Percentiles rank a stretch among this genome's conserved stretches.
Evolutionary conservation across 495 filamentous ascomycete species (phyloP).

Genomic region (Aspergillus biplanus): DNA sequence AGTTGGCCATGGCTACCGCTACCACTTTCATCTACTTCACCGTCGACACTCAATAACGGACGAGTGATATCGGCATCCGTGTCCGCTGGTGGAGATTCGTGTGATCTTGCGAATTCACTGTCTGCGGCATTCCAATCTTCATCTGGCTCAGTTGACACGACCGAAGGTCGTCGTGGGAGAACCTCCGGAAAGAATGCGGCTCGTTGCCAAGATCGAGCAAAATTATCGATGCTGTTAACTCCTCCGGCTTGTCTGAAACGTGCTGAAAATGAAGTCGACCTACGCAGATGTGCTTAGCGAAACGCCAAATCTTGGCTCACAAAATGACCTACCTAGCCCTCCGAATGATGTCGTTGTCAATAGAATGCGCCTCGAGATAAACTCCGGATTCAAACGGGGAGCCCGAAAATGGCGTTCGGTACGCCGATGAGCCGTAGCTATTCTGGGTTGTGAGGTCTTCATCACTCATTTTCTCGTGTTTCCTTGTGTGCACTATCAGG

Average conservation of each 20-base stretch:
- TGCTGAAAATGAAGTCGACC: constrained; percentile 70
- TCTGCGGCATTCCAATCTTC: constrained; percentile 45
- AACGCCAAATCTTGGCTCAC: background rate
- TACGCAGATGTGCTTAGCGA: constrained; percentile 19
- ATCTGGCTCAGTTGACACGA: constrained; percentile 59
- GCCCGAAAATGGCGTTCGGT: constrained; percentile 18
- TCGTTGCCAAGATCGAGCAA: constrained; percentile 91
- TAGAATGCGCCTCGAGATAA: constrained; percentile 8
- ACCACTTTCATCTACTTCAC: constrained; percentile 26
- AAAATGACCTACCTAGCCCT: constrained; percentile 20
- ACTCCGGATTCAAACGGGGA: constrained; percentile 16
- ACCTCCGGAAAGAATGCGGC: constrained; percentile 89
- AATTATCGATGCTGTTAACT: constrained; percentile 92
- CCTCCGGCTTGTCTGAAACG: constrained; percentile 82
- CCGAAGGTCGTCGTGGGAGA: constrained; percentile 72
- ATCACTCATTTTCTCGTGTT: constrained; percentile 13
- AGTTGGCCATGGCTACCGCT: constrained; percentile 21
- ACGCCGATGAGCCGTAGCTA: constrained; percentile 9
- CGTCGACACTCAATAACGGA: constrained; percentile 34
- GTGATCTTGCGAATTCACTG: constrained; percentile 29
- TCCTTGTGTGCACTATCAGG: background rate
- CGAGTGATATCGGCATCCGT: constrained; percentile 32
- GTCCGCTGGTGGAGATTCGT: constrained; percentile 36
- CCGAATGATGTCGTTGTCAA: constrained; percentile 8
- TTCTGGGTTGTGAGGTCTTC: constrained; percentile 9